Evolutionary conservation across 495 filamentous ascomycete species (phyloP), one percentile per base, ranked within the genome.

Genomic region (Xylaria scruposa): DNA sequence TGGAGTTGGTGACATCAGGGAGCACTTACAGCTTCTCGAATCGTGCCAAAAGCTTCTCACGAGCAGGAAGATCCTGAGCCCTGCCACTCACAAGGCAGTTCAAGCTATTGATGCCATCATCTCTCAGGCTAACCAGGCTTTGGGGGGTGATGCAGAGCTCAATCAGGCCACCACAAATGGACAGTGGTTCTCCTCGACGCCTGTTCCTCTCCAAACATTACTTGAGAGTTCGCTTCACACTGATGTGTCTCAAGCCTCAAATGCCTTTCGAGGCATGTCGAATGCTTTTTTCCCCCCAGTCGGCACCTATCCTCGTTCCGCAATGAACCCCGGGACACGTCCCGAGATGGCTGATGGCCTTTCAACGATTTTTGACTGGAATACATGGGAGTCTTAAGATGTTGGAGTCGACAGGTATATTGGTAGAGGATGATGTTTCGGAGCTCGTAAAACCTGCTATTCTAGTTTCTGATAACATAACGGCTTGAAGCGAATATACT

Each of bases 381-480:
- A 54, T 29, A 54, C 51, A 24, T 54, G 51, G 51, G 51, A 54
- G 21, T 54, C 51, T 54, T 54, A 2, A 54, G 13, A 54, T 54
- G 15, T 54, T 9, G 9, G 51, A 54, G 3, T 54, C 24, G 24
- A 26, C 10, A 10, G 10, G 12, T 54, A 26, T 26, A 0, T 26
- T 13, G 4, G 46, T n/a, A 49, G 17, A 26, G 0, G 17, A n/a
- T 0, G 24, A 24, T 2, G 26, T 21, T 29, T 3, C 0, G 26
- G 29, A 54, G 51, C 2, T 54, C 6, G 9, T 26, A 26, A 26
- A 24, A 5, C 10, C 21, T 26, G 3, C 51, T 54, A 19, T n/a
- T 10, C 1, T 13, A 54, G 9, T 15, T 54, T 12, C 21, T 13
- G 13, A 54, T 54, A 15, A 4, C 0, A 51, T 10, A 10, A 13